These are phyloP conservation scores for Saturnispora kantuleensis DNA, from an alignment of 805 yeast genomes.

Conservation along the genomic window DNA sequence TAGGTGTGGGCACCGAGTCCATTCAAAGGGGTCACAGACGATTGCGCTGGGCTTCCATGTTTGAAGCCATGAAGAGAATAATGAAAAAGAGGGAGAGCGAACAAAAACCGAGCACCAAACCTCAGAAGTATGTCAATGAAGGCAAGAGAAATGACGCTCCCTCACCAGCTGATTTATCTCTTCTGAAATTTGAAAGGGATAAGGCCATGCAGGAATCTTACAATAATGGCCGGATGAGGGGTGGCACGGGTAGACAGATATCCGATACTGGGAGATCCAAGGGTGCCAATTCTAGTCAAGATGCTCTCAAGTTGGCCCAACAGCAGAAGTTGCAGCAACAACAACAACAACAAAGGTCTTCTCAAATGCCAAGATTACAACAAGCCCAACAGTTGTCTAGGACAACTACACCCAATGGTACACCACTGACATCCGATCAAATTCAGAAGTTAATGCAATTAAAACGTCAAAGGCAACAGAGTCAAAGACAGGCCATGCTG, in stretches of 20 bases:
- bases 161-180: conserved; percentile 77
- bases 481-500: conserved; percentile 28
- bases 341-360: conserved; percentile 5
- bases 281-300: not conserved
- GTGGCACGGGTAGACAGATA: conserved; percentile 13
- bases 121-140: conserved; percentile 23
- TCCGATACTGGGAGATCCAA: conserved; percentile 12
- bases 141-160: conserved; percentile 40
- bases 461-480: conserved; percentile 36
- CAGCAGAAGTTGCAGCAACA: not conserved
- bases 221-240: conserved; percentile 20
- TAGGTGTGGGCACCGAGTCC: conserved; percentile 89
- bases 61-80: conserved; percentile 86
- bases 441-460: conserved; percentile 46
- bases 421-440: conserved; percentile 52
- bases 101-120: conserved; percentile 44
- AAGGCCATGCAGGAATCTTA: conserved; percentile 72
- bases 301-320: conserved; percentile 7
- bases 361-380: not conserved
- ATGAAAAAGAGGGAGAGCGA: conserved; percentile 82
- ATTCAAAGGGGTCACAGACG: conserved; percentile 89
- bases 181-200: conserved; percentile 77
- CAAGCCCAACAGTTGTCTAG: conserved; percentile 12
- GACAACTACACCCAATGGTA: conserved; percentile 44
- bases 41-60: conserved; percentile 93